Evolutionary conservation across 345 rosid species (phyloP).

Genomic region (thale cress (Arabidopsis thaliana)): DNA sequence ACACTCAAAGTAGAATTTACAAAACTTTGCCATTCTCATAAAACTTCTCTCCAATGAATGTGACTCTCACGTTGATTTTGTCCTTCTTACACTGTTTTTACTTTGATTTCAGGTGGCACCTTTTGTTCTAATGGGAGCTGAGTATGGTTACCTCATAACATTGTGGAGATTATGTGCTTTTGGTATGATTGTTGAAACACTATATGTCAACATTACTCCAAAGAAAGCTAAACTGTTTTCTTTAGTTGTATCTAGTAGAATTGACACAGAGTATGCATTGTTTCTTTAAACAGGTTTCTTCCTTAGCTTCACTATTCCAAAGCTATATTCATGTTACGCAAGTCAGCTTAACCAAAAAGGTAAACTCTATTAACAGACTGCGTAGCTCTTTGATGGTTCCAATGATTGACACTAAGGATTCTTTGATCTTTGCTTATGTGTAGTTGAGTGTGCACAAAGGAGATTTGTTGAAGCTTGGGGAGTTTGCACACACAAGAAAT

Average conservation of each 20-base stretch:
- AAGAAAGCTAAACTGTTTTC: background rate
- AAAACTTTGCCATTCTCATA: background rate
- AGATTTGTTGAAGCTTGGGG: conserved; percentile 68
- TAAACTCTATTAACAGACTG: conserved; percentile 19
- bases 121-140: conserved; percentile 82
- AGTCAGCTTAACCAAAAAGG: conserved; percentile 66
- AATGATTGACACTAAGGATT: background rate
- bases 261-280: conserved; percentile 23
- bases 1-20: conserved; percentile 73
- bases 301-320: conserved; percentile 76
- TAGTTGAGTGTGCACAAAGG: conserved; percentile 61
- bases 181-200: conserved; percentile 53
- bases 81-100: conserved; percentile 7
- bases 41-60: conserved; percentile 1
- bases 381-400: background rate
- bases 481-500: conserved; percentile 84
- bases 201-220: background rate
- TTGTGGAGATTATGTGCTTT: conserved; percentile 73
- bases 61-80: background rate
- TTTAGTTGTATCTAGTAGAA: conserved; percentile 9
- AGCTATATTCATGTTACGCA: conserved; percentile 65
- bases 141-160: conserved; percentile 82
- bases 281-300: conserved; percentile 68
- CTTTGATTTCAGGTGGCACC: conserved; percentile 72
- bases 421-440: background rate